phyloP scores from a whole-genome alignment of 352 stramenopile species.

The Phytophthora nicotianae region DNA sequence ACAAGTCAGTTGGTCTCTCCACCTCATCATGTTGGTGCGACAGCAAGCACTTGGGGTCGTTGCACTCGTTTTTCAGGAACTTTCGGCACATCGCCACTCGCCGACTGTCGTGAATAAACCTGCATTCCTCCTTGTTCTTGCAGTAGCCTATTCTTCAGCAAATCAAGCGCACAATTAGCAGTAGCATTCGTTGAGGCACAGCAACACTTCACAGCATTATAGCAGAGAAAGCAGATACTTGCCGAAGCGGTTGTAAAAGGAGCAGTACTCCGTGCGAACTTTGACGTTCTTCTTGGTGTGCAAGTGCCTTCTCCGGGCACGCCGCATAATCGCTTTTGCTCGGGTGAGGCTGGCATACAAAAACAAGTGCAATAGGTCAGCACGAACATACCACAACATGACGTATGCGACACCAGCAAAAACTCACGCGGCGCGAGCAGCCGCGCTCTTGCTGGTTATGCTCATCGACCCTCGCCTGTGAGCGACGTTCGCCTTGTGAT shows the following conservation, averaged over 20 bases:
- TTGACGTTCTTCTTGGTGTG: conserved; percentile 37
- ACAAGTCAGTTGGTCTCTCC: conserved; percentile 25
- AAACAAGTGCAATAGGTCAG: conserved; percentile 2
- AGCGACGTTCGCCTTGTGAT: conserved; percentile 20
- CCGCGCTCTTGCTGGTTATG: conserved; percentile 31
- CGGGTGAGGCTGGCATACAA: conserved; percentile 36
- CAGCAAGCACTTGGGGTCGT: conserved; percentile 60
- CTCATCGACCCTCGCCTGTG: conserved; percentile 26
- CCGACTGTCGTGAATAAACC: conserved; percentile 85
- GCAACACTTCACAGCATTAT: too few relatives aligned
- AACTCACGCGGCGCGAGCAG: conserved; percentile 47
- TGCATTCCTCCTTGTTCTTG: conserved; percentile 81
- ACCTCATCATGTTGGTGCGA: conserved; percentile 83
- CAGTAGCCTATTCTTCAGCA: conserved; percentile 60
- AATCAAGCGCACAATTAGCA: conserved; percentile 18
- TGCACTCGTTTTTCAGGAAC: conserved; percentile 73
- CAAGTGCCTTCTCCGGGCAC: conserved; percentile 48
- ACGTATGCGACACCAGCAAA: not conserved
- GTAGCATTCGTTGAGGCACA: conserved; percentile 8
- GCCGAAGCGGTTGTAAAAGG: conserved; percentile 85
- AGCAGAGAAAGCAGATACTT: conserved; percentile 41
- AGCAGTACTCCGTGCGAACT: conserved; percentile 76
- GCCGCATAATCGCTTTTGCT: conserved; percentile 58
- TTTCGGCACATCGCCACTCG: conserved; percentile 82
- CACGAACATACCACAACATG: not conserved